Conservation (phyloP, 108 stramenopile species). For the Cyclotella cryptica region DNA sequence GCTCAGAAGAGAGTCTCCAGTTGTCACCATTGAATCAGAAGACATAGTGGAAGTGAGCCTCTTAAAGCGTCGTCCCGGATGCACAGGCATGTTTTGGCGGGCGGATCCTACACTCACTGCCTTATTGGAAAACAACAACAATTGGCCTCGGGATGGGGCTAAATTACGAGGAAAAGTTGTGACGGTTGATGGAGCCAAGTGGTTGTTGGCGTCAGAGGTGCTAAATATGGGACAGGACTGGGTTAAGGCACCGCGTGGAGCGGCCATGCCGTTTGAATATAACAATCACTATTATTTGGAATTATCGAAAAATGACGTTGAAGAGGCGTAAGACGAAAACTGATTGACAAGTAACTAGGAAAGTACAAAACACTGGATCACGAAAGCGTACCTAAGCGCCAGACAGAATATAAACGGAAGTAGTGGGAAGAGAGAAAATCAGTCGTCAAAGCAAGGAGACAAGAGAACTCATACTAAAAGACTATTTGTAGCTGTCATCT, state of each 20-base stretch:
- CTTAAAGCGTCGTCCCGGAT: constrained; percentile 5
- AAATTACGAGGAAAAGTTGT: constrained; percentile 6
- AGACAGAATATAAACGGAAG: too few species aligned
- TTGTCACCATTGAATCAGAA: background rate
- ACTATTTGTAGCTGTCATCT: too few species aligned
- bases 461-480: too few species aligned
- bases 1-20: background rate
- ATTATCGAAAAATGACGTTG: background rate
- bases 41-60: constrained; percentile 9
- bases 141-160: constrained; percentile 18
- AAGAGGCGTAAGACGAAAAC: background rate
- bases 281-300: constrained; percentile 18
- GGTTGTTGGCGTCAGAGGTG: constrained; percentile 14
- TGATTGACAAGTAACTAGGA: too few species aligned
- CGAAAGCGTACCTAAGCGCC: too few species aligned
- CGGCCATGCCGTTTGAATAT: constrained; percentile 13
- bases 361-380: too few species aligned
- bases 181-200: constrained; percentile 2
- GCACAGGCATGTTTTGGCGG: constrained; percentile 15
- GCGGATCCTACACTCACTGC: constrained; percentile 3
- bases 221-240: background rate
- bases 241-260: constrained; percentile 14
- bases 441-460: too few species aligned
- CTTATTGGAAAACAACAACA: constrained; percentile 8
- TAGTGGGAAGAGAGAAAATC: too few species aligned